These are phyloP conservation scores for Phytophthora cryptogea DNA, from an alignment of 352 stramenopile genomes.

Conservation along the genomic window DNA sequence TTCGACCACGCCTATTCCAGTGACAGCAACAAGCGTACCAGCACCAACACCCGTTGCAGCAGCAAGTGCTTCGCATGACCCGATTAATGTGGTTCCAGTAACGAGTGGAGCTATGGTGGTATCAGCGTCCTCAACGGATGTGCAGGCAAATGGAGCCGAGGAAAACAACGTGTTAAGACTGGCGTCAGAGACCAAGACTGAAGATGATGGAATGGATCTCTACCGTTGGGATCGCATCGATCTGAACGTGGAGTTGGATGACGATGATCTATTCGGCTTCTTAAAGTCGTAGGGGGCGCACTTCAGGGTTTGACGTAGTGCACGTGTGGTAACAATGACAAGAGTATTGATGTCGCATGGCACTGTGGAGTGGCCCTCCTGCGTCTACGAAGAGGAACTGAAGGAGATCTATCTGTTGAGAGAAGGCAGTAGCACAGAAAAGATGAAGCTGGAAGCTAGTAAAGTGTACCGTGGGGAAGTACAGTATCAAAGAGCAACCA, in stretches of 20 bases:
- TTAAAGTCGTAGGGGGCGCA: constrained; percentile 62
- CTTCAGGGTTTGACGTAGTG: constrained; percentile 25
- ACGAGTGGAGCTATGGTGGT: constrained; percentile 12
- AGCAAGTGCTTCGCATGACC: constrained; percentile 12
- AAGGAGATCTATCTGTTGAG: background rate
- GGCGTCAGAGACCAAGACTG: constrained; percentile 32
- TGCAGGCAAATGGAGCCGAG: constrained; percentile 4
- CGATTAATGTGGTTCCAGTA: background rate
- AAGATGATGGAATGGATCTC: constrained; percentile 67
- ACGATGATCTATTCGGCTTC: constrained; percentile 88
- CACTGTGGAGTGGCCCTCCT: background rate
- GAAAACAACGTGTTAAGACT: constrained; percentile 16
- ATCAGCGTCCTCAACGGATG: constrained; percentile 4
- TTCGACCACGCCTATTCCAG: constrained; percentile 22
- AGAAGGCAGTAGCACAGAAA: background rate
- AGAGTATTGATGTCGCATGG: constrained; percentile 27
- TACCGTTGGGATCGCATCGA: constrained; percentile 85
- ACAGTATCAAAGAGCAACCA: constrained; percentile 22
- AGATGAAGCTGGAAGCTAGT: constrained; percentile 6
- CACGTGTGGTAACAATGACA: constrained; percentile 36
- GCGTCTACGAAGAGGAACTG: constrained; percentile 1
- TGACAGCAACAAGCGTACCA: background rate
- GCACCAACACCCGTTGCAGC: background rate
- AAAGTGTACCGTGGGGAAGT: constrained; percentile 31
- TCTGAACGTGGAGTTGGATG: constrained; percentile 81